Evolutionary conservation across 179 eudicot species (phyloP), one percentile per base, ranked within the genome.

Genomic region (Monotropa hypopitys): DNA sequence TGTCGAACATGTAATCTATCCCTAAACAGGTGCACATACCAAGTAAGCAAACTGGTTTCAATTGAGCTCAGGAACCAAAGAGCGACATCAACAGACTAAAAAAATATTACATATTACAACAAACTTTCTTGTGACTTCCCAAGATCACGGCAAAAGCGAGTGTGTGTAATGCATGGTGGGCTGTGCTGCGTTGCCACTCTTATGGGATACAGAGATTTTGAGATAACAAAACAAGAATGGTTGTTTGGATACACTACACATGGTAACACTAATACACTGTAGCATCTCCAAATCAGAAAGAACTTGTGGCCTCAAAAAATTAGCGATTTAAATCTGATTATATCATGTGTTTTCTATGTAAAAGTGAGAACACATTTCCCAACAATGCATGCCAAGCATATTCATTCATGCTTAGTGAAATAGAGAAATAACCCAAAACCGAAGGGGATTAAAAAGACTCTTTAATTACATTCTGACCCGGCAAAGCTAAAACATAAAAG

Each of bases 381-480:
- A 50, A 4, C 76, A 51, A 72, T 9, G 76, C 62, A 51, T 51
- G 62, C 30, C 20, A 4, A 20, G 53, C 23, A 16, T 18, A 33
- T 65, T 32, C 45, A 65, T 65, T 65, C 26, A 65, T 0, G 70
- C 38, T 33, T 33, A 76, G 61, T 33, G 62, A 65, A 65, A 51
- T 30, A 76, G 30, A 49, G 68, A 30, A 62, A 45, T n/a, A 26
- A 10, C 43, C 5, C 5, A 9, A 11, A 40, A 23, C 3, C 33
- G n/a, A 32, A 32, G 2, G 4, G 23, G 47, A 50, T 7, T n/a
- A 65, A 66, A 49, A 20, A 65, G 8, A 43, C 42, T 51, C 57
- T 26, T 53, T 51, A 26, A 68, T 68, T 68, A 56, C 79, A 53
- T 40, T 50, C 74, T 40, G 57, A 79, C 46, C 63, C 50, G 42